A percentile compares a stretch with the other conserved stretches of the same genome.
Evolutionary conservation across 129 eudicot species (phyloP).

Genomic region (Mikania micrantha): DNA sequence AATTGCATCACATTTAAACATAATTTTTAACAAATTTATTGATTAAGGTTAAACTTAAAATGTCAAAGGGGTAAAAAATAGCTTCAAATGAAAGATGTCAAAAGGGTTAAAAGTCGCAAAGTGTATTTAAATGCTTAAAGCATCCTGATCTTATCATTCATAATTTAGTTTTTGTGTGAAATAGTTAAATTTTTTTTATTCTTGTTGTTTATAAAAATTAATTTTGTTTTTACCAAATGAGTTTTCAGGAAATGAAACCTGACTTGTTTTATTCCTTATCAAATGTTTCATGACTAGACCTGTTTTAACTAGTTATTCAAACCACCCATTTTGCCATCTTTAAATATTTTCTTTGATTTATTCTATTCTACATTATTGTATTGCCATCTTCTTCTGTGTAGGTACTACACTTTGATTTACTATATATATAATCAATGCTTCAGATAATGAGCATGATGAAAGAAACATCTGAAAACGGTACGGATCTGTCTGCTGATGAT

Average conservation of each 20-base stretch:
- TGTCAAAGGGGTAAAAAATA: background rate
- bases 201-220: background rate
- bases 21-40: background rate
- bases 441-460: slow-evolving; percentile 38
- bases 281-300: background rate
- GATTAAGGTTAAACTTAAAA: background rate
- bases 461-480: slow-evolving; percentile 65
- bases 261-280: background rate
- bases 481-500: slow-evolving; percentile 77
- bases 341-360: background rate
- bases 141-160: background rate
- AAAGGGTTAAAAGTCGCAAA: background rate
- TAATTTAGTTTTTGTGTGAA: background rate
- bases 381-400: slow-evolving; percentile 4
- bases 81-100: background rate
- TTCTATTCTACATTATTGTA: background rate
- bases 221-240: background rate
- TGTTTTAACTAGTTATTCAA: background rate
- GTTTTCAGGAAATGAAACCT: background rate
- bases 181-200: background rate
- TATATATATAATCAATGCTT: slow-evolving; percentile 23
- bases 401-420: slow-evolving; percentile 7
- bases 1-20: background rate
- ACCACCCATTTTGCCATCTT: background rate
- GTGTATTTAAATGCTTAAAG: background rate